Evolutionary conservation across 805 yeast species (phyloP).

Genomic region (Groenewaldozyma tartarivorans): DNA sequence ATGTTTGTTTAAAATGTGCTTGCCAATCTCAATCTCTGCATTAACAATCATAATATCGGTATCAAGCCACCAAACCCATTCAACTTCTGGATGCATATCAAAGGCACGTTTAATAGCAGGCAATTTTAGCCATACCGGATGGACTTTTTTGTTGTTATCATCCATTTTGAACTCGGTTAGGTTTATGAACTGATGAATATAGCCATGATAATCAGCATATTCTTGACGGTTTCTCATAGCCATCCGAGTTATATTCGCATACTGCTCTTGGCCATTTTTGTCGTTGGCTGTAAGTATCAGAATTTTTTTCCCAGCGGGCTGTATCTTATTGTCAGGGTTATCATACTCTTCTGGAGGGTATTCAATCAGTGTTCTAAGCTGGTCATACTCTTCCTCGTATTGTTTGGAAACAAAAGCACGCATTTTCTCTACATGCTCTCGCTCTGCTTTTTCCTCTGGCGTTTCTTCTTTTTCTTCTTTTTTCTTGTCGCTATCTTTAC

Average conservation of each 20-base stretch:
- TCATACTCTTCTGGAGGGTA: conserved; percentile 2
- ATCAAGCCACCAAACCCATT: conserved; percentile 34
- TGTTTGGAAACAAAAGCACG: too few species aligned
- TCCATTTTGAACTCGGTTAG: conserved; percentile 8
- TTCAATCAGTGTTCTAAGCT: background rate
- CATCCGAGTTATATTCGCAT: conserved; percentile 2
- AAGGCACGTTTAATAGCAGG: conserved; percentile 27
- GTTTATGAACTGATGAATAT: conserved; percentile 22
- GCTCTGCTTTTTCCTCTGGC: too few species aligned
- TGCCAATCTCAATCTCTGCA: conserved; percentile 20
- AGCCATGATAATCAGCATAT: conserved; percentile 26
- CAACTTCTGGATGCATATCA: conserved; percentile 24
- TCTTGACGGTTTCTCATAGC: conserved; percentile 21
- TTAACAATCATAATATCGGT: conserved; percentile 28
- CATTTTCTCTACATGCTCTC: too few species aligned
- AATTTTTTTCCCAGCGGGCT: conserved; percentile 3
- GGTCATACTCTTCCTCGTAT: background rate
- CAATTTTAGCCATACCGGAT: conserved; percentile 26
- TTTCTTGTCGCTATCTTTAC: too few species aligned
- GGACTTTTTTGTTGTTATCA: conserved; percentile 8
- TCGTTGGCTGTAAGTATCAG: conserved; percentile 7
- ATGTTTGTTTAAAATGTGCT: conserved; percentile 21
- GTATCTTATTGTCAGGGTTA: background rate
- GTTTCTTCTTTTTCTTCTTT: too few species aligned
- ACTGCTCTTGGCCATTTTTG: background rate